Percentiles rank a stretch among this genome's conserved stretches.
Conservation (phyloP, 371 early-diverging fungal genomes). For the Rhizomucor miehei region DNA sequence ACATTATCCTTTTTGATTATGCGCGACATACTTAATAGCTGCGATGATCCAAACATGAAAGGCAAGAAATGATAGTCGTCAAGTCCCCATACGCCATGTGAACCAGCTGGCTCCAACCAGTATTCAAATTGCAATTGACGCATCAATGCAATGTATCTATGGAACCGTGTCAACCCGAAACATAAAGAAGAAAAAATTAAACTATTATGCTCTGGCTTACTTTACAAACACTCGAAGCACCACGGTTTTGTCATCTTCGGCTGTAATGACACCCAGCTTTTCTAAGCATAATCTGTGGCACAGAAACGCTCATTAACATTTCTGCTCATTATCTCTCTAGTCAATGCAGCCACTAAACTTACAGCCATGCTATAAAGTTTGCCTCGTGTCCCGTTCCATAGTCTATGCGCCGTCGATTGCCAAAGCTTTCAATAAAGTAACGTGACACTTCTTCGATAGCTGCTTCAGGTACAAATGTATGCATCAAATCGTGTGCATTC, state of each 20-base stretch:
- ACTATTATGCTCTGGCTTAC: slow-evolving; percentile 20
- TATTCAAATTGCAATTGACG: slow-evolving; percentile 88
- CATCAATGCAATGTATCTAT: slow-evolving; percentile 85
- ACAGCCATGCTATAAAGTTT: slow-evolving; percentile 92
- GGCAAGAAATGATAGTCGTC: slow-evolving; percentile 99
- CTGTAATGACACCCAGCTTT: slow-evolving; percentile 63
- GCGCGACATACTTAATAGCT: slow-evolving; percentile 63
- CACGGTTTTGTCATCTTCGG: slow-evolving; percentile 68
- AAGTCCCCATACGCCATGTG: slow-evolving; percentile 99
- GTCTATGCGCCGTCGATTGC: slow-evolving; percentile 95
- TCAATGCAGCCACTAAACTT: too few species aligned
- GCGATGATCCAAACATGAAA: slow-evolving; percentile 92
- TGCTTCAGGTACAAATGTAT: slow-evolving; percentile 17
- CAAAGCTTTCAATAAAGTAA: slow-evolving; percentile 92
- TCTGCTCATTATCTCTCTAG: neutral
- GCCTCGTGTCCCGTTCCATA: slow-evolving; percentile 99
- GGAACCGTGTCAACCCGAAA: slow-evolving; percentile 5
- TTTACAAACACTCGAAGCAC: slow-evolving; percentile 82
- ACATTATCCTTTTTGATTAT: too few species aligned
- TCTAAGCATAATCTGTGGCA: slow-evolving; percentile 70
- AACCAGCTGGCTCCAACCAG: slow-evolving; percentile 99
- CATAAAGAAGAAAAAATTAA: too few species aligned
- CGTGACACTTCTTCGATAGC: slow-evolving; percentile 70
- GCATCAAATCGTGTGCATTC: slow-evolving; percentile 14
- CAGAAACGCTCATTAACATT: too few species aligned